Evolutionary conservation across 148 eudicot genomes (phyloP), one percentile per base, ranked within the genome.

Genomic region (Camellia granthamiana): DNA sequence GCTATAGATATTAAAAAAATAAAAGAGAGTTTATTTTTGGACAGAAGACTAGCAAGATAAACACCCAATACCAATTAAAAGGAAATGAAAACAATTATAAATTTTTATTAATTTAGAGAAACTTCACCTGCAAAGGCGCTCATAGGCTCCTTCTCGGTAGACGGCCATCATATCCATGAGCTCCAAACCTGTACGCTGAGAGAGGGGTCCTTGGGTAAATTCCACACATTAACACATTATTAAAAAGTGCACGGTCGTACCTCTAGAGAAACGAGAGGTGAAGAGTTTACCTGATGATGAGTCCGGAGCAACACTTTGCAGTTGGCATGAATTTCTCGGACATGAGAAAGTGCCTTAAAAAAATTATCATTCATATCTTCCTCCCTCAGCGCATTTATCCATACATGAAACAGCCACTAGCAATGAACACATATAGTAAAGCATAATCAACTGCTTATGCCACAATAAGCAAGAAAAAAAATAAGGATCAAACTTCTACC

Each of bases 121-220:
- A 51, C 38, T 76, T 88, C 80, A 96, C 99, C 99, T 93, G 95
- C 99, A 96, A 71, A 96, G 82, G 75, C 99, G 99, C 78, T 96
- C 99, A 89, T 96, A 93, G n/a, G 99, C 98, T 79, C 99, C 99
- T 87, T 96, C 99, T 86, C 93, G 99, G 84, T 96, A 91, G 82
- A 93, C 95, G 77, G 99, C 99, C 99, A 96, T 96, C 98, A 96
- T 93, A 83, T 96, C 99, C 99, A 96, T 96, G 84, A 95, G 88
- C 86, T 95, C 98, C 89, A 95, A 76, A 83, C 98, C 98, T 85
- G 98, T 97, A 83, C 98, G 94, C 98, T 95, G 97, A 84, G 76
- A 84, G 76, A 78, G 69, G 73, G 54, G 74, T 63, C 60, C 79
- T 74, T 77, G n/a, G 66, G 84, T 84, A 69, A 90, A 74, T 78